Percentiles rank a stretch among this genome's conserved stretches.
These are phyloP conservation scores for Ogataea angusta DNA, from an alignment of 805 yeast genomes.

Conservation along the genomic window DNA sequence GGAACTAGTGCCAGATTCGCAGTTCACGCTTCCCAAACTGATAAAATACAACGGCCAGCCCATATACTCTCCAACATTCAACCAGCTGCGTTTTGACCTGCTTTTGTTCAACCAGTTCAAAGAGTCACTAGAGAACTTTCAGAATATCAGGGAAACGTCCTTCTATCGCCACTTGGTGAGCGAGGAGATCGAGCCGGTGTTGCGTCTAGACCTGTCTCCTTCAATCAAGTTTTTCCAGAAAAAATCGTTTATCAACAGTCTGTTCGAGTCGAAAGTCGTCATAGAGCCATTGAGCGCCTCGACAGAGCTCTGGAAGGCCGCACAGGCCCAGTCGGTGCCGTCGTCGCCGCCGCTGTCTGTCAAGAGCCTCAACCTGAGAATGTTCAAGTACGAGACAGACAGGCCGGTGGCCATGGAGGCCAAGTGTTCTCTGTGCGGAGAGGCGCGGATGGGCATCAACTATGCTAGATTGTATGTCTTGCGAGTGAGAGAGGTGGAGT, in stretches of 20 bases:
- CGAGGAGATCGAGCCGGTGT: constrained; percentile 78
- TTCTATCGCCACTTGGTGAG: constrained; percentile 61
- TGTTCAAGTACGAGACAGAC: constrained; percentile 31
- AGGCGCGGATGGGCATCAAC: constrained; percentile 61
- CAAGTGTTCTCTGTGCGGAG: constrained; percentile 85
- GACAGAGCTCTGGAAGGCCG: constrained; percentile 64
- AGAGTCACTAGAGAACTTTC: constrained; percentile 32
- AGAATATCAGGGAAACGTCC: constrained; percentile 45
- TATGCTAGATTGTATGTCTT: constrained; percentile 76
- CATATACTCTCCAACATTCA: constrained; percentile 31
- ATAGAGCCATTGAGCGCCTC: constrained; percentile 86
- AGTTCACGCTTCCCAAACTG: constrained; percentile 17
- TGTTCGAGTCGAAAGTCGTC: constrained; percentile 76
- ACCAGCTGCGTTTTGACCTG: constrained; percentile 42
- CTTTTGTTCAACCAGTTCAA: constrained; percentile 43
- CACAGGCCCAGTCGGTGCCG: constrained; percentile 17
- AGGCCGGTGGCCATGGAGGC: constrained; percentile 74
- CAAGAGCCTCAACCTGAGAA: constrained; percentile 13
- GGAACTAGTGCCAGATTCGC: constrained; percentile 12
- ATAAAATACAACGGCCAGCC: constrained; percentile 22
- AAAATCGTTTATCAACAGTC: constrained; percentile 57
- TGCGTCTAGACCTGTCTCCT: constrained; percentile 61
- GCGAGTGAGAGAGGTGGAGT: constrained; percentile 41
- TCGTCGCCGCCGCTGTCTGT: constrained; percentile 18
- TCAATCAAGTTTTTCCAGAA: constrained; percentile 57